Evolutionary conservation across 495 filamentous ascomycete genomes (phyloP), one percentile per base, ranked within the genome.

Genomic region (Acidomyces sp.): DNA sequence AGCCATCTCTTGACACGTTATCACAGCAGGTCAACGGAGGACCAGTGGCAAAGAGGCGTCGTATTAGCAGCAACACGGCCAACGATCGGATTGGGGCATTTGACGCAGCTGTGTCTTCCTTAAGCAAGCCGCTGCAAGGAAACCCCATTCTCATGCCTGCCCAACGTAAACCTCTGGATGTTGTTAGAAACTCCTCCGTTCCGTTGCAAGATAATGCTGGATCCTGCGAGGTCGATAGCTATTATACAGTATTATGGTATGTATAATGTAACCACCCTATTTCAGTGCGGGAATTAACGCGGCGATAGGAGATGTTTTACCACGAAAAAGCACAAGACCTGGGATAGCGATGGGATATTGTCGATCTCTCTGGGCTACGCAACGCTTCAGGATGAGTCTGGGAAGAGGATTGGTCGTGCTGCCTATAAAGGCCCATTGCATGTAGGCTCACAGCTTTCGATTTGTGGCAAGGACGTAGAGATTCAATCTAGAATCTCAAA

Each of bases 341-440:
- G 83, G 78, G 82, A 86, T 57, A 81, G 82, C n/a, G 82, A 88
- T 56, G 82, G 80, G 2, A 65, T 85, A 5, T 63, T 88, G 9
- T 60, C 67, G 2, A 63, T 77, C 1, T 53, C 58, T 0, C 64
- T 62, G 12, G 78, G 79, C 4, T 71, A 69, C 51, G 79, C 75
- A 10, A 62, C 61, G 39, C 62, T 88, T 5, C 68, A 76, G 39
- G 77, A 85, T 56, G 56, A 72, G 6, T 70, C 70, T 1, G 81
- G 82, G 6, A 73, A 68, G 55, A 75, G 81, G 10, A 70, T 82
- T 67, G 82, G 82, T 13, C 69, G 65, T 33, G 62, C 62, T 7
- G 60, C 69, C 51, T 70, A 67, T 45, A 69, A 68, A 25, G 59
- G 64, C 12, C 62, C 64, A 12, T 60, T 85, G 1, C 66, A 77